Conservation (phyloP, 176 grass and related monocot species). For the Avena atlantica region DNA sequence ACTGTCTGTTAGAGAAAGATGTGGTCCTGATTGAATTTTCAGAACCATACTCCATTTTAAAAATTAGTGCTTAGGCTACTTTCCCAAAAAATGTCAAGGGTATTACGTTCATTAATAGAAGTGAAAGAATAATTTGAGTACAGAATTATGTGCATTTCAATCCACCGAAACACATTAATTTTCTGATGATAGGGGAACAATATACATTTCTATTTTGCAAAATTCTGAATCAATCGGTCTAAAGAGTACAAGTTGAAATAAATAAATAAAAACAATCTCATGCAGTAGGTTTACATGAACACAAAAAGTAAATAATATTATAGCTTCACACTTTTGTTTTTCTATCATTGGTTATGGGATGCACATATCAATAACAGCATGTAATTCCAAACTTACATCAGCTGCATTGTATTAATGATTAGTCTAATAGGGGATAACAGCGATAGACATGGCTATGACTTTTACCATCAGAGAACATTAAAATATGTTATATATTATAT, state of each 20-base stretch:
- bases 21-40: constrained; percentile 6
- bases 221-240: constrained; percentile 27
- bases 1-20: neutral
- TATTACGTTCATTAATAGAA: neutral
- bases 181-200: neutral
- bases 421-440: neutral
- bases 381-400: neutral
- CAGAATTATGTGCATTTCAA: neutral
- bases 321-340: constrained; percentile 4
- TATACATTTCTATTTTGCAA: constrained; percentile 10
- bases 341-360: constrained; percentile 17
- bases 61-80: constrained; percentile 18
- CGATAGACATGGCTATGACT: neutral
- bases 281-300: neutral
- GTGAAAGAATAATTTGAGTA: neutral
- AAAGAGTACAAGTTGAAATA: constrained; percentile 10
- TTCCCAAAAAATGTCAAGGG: neutral
- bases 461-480: neutral
- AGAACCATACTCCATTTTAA: neutral
- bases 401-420: neutral
- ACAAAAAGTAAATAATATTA: neutral
- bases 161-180: constrained; percentile 14
- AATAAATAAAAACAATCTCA: constrained; percentile 10
- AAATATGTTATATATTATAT: constrained; percentile 1
- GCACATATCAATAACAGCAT: neutral